These are phyloP conservation scores for Candida caryicola DNA, from an alignment of 805 yeast species.

Conservation along the genomic window DNA sequence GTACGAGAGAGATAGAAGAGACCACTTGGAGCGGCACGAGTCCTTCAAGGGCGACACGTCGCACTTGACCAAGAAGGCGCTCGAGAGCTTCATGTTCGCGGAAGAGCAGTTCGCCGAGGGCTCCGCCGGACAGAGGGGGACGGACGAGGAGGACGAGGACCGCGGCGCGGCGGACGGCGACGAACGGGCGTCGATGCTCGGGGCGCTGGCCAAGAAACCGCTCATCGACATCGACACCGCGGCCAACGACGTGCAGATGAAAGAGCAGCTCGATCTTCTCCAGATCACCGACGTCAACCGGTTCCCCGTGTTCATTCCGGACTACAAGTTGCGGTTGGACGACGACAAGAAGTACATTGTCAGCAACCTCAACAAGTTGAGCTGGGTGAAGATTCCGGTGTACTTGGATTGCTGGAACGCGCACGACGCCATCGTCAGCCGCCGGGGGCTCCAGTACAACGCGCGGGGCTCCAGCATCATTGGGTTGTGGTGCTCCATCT, in stretches of 20 bases:
- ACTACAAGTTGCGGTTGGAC: conserved; percentile 31
- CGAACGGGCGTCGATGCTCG: conserved; percentile 1
- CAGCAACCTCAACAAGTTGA: conserved; percentile 55
- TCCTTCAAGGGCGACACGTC: conserved; percentile 44
- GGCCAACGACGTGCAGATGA: conserved; percentile 23
- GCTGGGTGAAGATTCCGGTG: conserved; percentile 78
- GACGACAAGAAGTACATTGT: conserved; percentile 41
- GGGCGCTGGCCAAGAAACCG: conserved; percentile 7
- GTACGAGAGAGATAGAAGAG: conserved; percentile 26
- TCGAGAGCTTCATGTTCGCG: conserved; percentile 38
- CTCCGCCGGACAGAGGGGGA: neutral
- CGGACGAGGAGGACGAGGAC: conserved; percentile 9
- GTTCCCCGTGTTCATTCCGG: conserved; percentile 30
- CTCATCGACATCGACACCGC: conserved; percentile 20
- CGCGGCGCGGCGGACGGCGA: conserved; percentile 11
- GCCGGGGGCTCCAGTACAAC: conserved; percentile 57
- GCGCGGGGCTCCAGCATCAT: conserved; percentile 53
- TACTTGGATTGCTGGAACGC: conserved; percentile 72
- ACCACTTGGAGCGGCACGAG: conserved; percentile 26
- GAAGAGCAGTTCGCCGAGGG: conserved; percentile 19
- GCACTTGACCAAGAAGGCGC: conserved; percentile 30
- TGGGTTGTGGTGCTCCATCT: conserved; percentile 47
- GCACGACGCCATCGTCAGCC: conserved; percentile 82
- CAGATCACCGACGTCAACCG: conserved; percentile 13
- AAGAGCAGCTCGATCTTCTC: conserved; percentile 15